Evolutionary conservation across 805 yeast genomes (phyloP).

Genomic region (Metschnikowia amazonensis): DNA sequence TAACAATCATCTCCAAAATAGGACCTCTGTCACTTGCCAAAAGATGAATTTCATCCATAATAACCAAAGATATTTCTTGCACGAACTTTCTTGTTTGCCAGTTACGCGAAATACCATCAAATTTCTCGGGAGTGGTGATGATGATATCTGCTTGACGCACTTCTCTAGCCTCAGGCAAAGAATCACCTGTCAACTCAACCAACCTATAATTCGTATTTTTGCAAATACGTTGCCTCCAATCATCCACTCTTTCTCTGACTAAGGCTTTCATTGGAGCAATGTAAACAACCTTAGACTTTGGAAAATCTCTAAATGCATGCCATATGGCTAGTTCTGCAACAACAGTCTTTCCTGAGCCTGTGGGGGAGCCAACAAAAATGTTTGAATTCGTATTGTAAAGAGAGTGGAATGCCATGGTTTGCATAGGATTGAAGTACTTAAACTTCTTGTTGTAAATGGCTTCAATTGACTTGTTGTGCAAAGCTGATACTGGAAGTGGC

Average conservation of each 20-base stretch:
- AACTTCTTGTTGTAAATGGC: conserved; percentile 63
- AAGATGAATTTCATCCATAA: conserved; percentile 83
- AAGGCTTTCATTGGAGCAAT: conserved; percentile 90
- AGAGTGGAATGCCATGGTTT: conserved; percentile 92
- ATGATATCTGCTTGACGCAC: conserved; percentile 69
- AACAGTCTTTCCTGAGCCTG: conserved; percentile 97
- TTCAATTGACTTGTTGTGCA: conserved; percentile 66
- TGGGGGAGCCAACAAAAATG: conserved; percentile 94
- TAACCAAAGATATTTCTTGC: conserved; percentile 67
- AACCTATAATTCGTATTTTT: conserved; percentile 46
- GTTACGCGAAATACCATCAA: conserved; percentile 82
- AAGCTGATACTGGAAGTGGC: conserved; percentile 81
- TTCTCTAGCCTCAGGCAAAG: conserved; percentile 65
- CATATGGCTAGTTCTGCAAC: conserved; percentile 97
- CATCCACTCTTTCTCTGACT: conserved; percentile 79
- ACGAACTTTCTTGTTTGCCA: conserved; percentile 80
- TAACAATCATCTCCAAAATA: conserved; percentile 83
- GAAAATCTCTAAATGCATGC: conserved; percentile 86
- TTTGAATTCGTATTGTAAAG: conserved; percentile 74
- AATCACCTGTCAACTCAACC: conserved; percentile 82
- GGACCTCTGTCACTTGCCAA: conserved; percentile 86
- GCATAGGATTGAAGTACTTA: conserved; percentile 95
- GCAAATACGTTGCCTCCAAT: conserved; percentile 61
- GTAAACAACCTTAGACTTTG: conserved; percentile 76
- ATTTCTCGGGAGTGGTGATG: conserved; percentile 82